Conservation (phyloP, 164 flowering plant species). For the Umbellularia californica region DNA sequence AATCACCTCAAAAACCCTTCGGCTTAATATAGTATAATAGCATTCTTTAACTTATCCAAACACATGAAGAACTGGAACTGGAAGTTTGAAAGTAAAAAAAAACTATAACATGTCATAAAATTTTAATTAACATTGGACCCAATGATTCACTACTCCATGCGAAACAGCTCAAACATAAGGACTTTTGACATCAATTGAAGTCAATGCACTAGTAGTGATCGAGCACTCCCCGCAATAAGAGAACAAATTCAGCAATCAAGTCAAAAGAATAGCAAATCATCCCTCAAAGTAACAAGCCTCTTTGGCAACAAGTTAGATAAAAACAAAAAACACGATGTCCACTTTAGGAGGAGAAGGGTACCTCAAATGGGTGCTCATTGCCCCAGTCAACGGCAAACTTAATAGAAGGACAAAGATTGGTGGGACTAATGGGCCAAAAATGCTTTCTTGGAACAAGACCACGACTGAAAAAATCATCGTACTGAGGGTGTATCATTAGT, state of each 20-base stretch:
- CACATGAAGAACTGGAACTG: too few species aligned
- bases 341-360: conserved; percentile 16
- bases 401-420: conserved; percentile 53
- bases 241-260: not conserved
- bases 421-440: conserved; percentile 57
- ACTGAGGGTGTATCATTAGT: conserved; percentile 59
- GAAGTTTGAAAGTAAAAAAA: too few species aligned
- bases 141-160: not conserved
- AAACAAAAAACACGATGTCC: not conserved
- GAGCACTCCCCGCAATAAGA: not conserved
- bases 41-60: too few species aligned
- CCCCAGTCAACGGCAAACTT: conserved; percentile 81
- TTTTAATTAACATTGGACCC: not conserved
- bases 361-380: conserved; percentile 49
- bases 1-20: too few species aligned
- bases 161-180: not conserved
- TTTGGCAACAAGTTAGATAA: not conserved
- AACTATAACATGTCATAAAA: too few species aligned
- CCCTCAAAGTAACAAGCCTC: not conserved
- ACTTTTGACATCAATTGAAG: too few species aligned
- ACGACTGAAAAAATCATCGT: conserved; percentile 78
- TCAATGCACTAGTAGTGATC: too few species aligned
- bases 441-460: conserved; percentile 59
- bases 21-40: too few species aligned
- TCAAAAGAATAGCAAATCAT: not conserved